Evolutionary conservation across 345 rosid species (phyloP), one percentile per base, ranked within the genome.

Genomic region (Populus euphratica): DNA sequence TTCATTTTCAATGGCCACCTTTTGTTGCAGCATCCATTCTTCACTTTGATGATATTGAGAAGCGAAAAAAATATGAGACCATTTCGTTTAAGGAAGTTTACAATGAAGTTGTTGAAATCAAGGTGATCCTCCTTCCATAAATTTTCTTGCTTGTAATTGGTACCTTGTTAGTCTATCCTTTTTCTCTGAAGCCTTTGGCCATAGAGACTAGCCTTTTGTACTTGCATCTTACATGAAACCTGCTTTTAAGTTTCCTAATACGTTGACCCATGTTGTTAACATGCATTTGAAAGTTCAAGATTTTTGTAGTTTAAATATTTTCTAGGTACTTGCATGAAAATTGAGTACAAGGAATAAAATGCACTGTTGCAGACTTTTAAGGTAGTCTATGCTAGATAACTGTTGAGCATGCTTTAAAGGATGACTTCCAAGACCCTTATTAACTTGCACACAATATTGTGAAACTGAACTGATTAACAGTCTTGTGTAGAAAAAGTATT

Each of bases 61-160:
- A 84, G 82, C 93, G 85, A 81, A 87, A 74, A 80, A 90, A 84
- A 77, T 92, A 85, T 27, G 86, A 90, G 77, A 86, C 88, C 20
- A 91, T 96, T 80, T 92, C 91, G 2, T 92, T 93, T 68, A 69
- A 87, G 73, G 94, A 93, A 81, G 85, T 96, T 81, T 81, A 81
- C 18, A 82, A 82, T 80, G 98, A 93, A 87, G 77, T 92, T 73
- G 70, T 77, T 44, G 96, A 91, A 85, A 91, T 96, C 65, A 88
- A 83, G 96, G 99, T 92, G 81, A 73, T 74, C 77, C 77, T 73
- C 64, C 52, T 47, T 70, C n/a, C 21, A n/a, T 18, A 23, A 17
- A 63, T 67, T 13, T 72, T 49, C 72, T 74, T 59, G 44, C 20
- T 81, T 35, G 66, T 72, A 36, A 33, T 33, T 78, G 27, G 69